A percentile compares a stretch with the other conserved stretches of the same genome.
Evolutionary conservation across 148 eudicot genomes (phyloP).

Genomic region (Limonium bicolor): DNA sequence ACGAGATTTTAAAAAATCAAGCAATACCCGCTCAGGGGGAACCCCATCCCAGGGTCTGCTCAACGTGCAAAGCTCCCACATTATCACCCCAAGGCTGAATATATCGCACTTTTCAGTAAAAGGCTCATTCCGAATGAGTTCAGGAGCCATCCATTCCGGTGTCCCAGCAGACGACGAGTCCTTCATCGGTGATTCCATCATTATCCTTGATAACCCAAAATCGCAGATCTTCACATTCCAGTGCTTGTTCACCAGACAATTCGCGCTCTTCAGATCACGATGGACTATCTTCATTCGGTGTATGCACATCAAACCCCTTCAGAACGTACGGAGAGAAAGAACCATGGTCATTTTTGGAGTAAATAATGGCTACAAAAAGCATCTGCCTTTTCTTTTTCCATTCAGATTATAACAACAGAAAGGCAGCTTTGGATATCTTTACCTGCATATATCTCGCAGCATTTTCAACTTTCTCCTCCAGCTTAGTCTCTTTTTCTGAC

Average conservation of each 20-base stretch:
- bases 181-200: constrained; percentile 29
- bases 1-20: background rate
- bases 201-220: constrained; percentile 80
- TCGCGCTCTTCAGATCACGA: constrained; percentile 92
- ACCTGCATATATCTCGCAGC: constrained; percentile 99
- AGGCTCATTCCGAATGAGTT: constrained; percentile 84
- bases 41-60: constrained; percentile 80
- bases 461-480: constrained; percentile 89
- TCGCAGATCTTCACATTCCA: constrained; percentile 86
- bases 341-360: no score
- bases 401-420: no score
- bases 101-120: constrained; percentile 92
- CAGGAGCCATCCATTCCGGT: constrained; percentile 99
- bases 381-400: no score
- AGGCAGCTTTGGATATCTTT: no score
- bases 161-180: constrained; percentile 93
- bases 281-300: constrained; percentile 96
- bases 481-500: constrained; percentile 90
- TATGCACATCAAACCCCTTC: constrained; percentile 90
- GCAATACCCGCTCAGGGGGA: constrained; percentile 74
- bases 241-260: constrained; percentile 90
- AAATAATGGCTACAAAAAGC: no score
- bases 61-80: constrained; percentile 95
- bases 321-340: constrained; percentile 3
- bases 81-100: constrained; percentile 93